Base-by-base conservation (phyloP, 83 land plant genomes). In the Larix sibirica region DNA sequence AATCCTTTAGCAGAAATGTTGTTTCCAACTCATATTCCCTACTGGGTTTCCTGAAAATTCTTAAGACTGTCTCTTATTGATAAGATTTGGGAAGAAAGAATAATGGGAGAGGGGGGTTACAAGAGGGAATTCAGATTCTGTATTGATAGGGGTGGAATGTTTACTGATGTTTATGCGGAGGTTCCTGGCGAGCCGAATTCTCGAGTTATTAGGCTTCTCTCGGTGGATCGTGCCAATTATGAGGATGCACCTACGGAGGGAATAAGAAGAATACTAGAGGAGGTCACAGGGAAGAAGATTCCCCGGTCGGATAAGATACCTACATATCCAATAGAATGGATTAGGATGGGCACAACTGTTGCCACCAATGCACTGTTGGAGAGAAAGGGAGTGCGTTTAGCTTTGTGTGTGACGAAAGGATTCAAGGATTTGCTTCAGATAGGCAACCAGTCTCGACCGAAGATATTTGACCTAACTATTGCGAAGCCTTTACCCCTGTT, bases 341-440 rank as follows among this genome's bases (percentile, higher is more conserved):
- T 98, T 61, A 91, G 99, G 81, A 98, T 98, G 99, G 99, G 99
- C 13, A 98, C 99, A 14, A 98, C 99, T 36, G 99, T 98, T 38
- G 99, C 99, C 33, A 98, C 99, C 47, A 98, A 98, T 88, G 99
- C 99, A 63, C 87, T 98, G 36, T 83, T 98, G 33, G 99, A 98
- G 83, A 81, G 99, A 59, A 98, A 93, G 73, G 99, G 99, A 4
- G 97, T 96, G 79, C 90, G 95, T 26, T 93, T 96, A 70, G 99
- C 97, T 26, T 86, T 96, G 3, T 96, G 99, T 82, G 96, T 98
- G n/a, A 96, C 99, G 33, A 82, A 81, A 23, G 99, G 99, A 3
- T 98, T 98, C 64, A 85, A 80, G 81, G 99, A 98, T 81, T 83
- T 98, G 75, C 89, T 98, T 62, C 91, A 88, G 63, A 98, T 98